These are phyloP conservation scores for Rhodamnia argentea DNA, from an alignment of 345 rosid genomes.

Conservation along the genomic window DNA sequence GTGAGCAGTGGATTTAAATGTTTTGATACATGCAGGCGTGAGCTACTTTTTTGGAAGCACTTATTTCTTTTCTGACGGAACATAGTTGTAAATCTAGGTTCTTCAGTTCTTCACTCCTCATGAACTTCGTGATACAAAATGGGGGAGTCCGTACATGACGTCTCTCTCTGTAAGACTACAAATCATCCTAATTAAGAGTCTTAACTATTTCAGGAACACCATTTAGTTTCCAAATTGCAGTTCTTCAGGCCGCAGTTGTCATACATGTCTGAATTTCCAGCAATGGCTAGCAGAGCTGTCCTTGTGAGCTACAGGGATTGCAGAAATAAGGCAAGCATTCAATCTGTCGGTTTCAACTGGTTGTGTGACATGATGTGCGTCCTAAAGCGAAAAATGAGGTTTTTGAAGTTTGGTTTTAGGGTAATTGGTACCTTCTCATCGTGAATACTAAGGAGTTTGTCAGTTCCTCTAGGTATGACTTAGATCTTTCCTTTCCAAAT, in stretches of 20 bases:
- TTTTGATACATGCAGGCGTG: not conserved
- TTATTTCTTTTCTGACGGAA: not conserved
- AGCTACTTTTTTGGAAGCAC: not conserved
- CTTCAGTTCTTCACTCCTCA: not conserved
- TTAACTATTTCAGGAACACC: slow-evolving; percentile 68
- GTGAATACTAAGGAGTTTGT: not conserved
- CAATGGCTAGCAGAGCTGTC: slow-evolving; percentile 62
- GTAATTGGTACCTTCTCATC: not conserved
- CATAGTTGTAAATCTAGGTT: not conserved
- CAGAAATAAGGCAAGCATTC: slow-evolving; percentile 27
- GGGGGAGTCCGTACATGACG: not conserved
- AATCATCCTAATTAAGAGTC: not conserved
- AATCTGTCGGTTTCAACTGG: not conserved
- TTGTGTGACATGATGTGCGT: not conserved
- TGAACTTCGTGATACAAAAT: not conserved
- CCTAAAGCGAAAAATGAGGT: not conserved
- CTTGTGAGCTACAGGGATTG: slow-evolving; percentile 60
- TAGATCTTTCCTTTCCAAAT: not conserved
- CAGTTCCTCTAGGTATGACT: not conserved
- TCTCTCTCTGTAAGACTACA: not conserved
- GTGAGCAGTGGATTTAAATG: not conserved
- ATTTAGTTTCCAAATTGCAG: slow-evolving; percentile 64
- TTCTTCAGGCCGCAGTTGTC: slow-evolving; percentile 82
- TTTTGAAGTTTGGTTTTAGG: not conserved
- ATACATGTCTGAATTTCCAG: slow-evolving; percentile 57